These are phyloP conservation scores for Tubosaeta brunneosetosa DNA, from an alignment of 768 basidiomycete genomes.

Conservation along the genomic window DNA sequence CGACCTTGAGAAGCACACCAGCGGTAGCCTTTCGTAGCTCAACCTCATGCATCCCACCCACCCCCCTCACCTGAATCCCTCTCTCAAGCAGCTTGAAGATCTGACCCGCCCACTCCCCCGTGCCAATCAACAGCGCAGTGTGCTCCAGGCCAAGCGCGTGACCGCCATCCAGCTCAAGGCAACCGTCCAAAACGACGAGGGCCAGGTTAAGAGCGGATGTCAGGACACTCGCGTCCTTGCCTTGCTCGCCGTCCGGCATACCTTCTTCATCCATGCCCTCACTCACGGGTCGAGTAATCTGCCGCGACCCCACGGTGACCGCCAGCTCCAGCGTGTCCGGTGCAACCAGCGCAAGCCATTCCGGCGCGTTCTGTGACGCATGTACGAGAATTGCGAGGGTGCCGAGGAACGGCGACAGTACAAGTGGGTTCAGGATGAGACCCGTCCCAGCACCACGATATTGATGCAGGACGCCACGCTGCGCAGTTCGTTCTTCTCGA, in stretches of 20 bases:
- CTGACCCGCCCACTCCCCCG: slow-evolving; percentile 75
- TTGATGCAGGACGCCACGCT: slow-evolving; percentile 46
- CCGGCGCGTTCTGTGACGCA: slow-evolving; percentile 71
- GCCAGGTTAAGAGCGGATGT: slow-evolving; percentile 73
- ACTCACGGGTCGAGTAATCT: slow-evolving; percentile 42
- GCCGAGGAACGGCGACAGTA: slow-evolving; percentile 70
- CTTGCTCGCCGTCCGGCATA: slow-evolving; percentile 18
- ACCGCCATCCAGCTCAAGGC: slow-evolving; percentile 73
- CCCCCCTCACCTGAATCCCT: slow-evolving; percentile 56
- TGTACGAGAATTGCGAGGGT: slow-evolving; percentile 79
- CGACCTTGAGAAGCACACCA: slow-evolving; percentile 76
- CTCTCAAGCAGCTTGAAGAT: slow-evolving; percentile 63
- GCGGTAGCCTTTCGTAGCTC: slow-evolving; percentile 67
- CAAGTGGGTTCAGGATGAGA: slow-evolving; percentile 72
- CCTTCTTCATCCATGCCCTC: slow-evolving; percentile 31
- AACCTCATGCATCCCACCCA: slow-evolving; percentile 61
- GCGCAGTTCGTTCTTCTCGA: slow-evolving; percentile 65
- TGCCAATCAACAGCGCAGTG: slow-evolving; percentile 60
- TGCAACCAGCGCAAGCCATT: slow-evolving; percentile 77
- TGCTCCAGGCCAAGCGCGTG: slow-evolving; percentile 71
- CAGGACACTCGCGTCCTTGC: slow-evolving; percentile 69
- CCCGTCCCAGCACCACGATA: slow-evolving; percentile 78
- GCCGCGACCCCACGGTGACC: slow-evolving; percentile 67
- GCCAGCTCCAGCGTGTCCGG: slow-evolving; percentile 84
- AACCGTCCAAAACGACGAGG: slow-evolving; percentile 70